Evolutionary conservation across 768 basidiomycete species (phyloP), one percentile per base, ranked within the genome.

Genomic region (Flagelloscypha sp.): DNA sequence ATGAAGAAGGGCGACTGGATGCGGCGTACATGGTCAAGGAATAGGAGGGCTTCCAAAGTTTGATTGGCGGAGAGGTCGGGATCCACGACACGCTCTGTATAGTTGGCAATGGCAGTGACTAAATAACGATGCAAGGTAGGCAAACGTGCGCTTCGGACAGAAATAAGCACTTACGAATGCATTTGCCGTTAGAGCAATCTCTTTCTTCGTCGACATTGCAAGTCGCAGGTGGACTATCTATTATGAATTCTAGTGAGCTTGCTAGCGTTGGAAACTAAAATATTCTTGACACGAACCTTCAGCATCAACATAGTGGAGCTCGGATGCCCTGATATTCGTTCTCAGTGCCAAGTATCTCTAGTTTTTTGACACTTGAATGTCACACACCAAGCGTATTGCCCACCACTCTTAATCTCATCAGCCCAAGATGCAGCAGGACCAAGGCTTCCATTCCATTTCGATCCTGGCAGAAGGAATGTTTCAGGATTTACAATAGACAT

Each of bases 41-140:
- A 77, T 41, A 67, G 65, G 19, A 77, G 52, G 5, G 74, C 73
- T 42, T 76, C 67, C 39, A 70, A 67, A 5, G 55, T 48, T 44
- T 75, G 70, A 2, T 53, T 46, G 5, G 55, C 54, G 24, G 58
- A 59, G 15, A 75, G 57, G 5, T 54, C 49, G 4, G 64, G 61
- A 33, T 70, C 53, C 8, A 62, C 56, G 13, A 74, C 62, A 9
- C 72, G 66, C 10, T 52, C 58, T 3, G 73, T 77, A 46, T 74
- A 75, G 50, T 75, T 76, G 1, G 72, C 68, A 41, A 74, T 74
- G 18, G 74, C 72, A 23, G 59, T 64, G 37, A 74, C 72, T 74
- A 35, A 1, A 12, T 2, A 1, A 15, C 7, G 18, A 20, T 13
- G 15, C n/a, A 1, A 11, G 18, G 10, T 23, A 18, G 18, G 13